Evolutionary conservation across 208 protist species (phyloP).

Genomic region (Porcisia hertigi): DNA sequence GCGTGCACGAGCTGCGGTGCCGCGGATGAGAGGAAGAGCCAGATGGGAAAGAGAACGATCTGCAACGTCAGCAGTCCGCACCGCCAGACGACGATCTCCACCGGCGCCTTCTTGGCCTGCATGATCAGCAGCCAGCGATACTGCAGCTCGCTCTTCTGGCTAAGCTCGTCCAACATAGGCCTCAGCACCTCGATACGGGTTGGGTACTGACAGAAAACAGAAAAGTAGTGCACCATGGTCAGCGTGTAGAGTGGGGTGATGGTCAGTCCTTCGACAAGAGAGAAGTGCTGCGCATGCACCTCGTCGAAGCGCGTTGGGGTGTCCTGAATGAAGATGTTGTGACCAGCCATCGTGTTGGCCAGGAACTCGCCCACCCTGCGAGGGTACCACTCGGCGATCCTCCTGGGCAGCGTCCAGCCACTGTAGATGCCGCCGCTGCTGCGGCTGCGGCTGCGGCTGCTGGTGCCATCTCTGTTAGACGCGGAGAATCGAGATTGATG

Average conservation of each 20-base stretch:
- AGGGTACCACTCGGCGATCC: conserved; percentile 57
- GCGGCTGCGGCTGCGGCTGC: conserved; percentile 1
- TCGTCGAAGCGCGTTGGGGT: conserved; percentile 70
- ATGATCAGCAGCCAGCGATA: conserved; percentile 58
- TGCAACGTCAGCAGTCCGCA: conserved; percentile 49
- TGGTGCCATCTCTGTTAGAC: not conserved
- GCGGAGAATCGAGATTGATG: not conserved
- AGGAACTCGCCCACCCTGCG: conserved; percentile 64
- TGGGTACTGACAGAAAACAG: conserved; percentile 71
- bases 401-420: conserved; percentile 15
- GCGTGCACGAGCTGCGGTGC: conserved; percentile 80
- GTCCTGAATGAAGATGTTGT: conserved; percentile 81
- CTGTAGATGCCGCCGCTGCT: not conserved
- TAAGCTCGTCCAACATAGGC: conserved; percentile 53
- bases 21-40: conserved; percentile 53
- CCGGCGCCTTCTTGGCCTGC: conserved; percentile 38
- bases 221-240: conserved; percentile 85
- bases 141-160: conserved; percentile 49
- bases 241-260: conserved; percentile 75
- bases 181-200: conserved; percentile 40
- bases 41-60: conserved; percentile 67
- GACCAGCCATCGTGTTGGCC: conserved; percentile 66
- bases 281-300: conserved; percentile 74
- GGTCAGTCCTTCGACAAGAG: conserved; percentile 63
- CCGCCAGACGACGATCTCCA: conserved; percentile 54